These are phyloP conservation scores for Fusarium hainanense DNA, from an alignment of 2,329 filamentous ascomycete species.

Conservation along the genomic window DNA sequence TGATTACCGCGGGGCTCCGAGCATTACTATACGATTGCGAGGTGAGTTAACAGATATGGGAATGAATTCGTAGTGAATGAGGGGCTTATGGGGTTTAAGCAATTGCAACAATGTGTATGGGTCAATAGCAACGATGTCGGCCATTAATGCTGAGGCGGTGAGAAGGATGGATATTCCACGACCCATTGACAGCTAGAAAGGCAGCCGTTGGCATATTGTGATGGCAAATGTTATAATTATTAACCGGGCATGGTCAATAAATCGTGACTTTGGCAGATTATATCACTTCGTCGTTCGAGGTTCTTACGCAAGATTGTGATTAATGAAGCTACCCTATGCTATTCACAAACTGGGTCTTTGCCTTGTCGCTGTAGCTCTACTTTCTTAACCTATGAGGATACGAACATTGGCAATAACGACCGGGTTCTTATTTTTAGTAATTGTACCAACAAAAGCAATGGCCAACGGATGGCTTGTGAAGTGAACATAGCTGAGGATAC, in stretches of 20 bases:
- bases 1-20: slow-evolving; percentile 50
- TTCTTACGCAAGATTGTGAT: neutral
- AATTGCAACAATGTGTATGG: slow-evolving; percentile 44
- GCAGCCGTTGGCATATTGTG: slow-evolving; percentile 53
- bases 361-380: neutral
- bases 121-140: slow-evolving; percentile 44
- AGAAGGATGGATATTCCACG: slow-evolving; percentile 45
- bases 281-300: neutral
- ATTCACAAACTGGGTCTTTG: neutral
- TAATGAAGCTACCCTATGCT: slow-evolving; percentile 18
- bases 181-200: slow-evolving; percentile 43
- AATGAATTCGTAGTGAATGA: slow-evolving; percentile 42
- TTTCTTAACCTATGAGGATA: slow-evolving; percentile 9
- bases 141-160: slow-evolving; percentile 45
- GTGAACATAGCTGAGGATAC: neutral
- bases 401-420: slow-evolving; percentile 3
- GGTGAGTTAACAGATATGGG: slow-evolving; percentile 45
- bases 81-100: slow-evolving; percentile 39
- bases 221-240: slow-evolving; percentile 55
- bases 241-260: slow-evolving; percentile 51
- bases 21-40: slow-evolving; percentile 49
- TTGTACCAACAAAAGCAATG: neutral
- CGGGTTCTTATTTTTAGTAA: slow-evolving; percentile 9
- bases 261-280: slow-evolving; percentile 50
- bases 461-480: neutral